Conservation (phyloP, 2,329 filamentous ascomycete genomes). For the Aspergillus neoniger region DNA sequence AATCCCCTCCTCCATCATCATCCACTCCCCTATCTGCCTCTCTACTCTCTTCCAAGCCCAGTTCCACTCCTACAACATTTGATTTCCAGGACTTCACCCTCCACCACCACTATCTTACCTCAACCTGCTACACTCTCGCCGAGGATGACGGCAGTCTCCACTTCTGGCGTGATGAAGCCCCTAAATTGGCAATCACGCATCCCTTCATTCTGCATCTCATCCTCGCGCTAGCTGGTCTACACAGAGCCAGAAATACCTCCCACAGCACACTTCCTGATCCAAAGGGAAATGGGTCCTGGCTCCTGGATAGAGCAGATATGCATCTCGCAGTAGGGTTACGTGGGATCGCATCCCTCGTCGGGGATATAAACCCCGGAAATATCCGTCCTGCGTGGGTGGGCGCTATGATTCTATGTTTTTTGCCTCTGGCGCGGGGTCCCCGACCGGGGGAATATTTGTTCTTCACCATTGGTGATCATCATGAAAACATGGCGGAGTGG, state of each 20-base stretch:
- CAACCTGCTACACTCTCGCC: background rate
- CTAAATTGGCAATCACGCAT: background rate
- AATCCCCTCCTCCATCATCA: background rate
- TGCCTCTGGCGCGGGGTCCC: background rate
- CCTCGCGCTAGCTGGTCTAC: background rate
- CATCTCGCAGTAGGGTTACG: background rate
- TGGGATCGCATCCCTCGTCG: background rate
- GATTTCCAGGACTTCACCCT: background rate
- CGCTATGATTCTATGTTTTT: background rate
- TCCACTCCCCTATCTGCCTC: background rate
- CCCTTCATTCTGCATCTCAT: background rate
- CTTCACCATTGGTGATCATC: background rate
- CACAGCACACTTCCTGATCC: background rate
- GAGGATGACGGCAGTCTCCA: background rate
- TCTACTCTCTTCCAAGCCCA: background rate
- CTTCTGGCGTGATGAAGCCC: background rate
- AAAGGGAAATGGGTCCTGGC: background rate
- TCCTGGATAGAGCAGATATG: background rate
- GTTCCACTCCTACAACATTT: background rate
- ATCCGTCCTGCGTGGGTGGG: background rate
- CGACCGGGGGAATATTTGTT: background rate
- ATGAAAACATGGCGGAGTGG: background rate
- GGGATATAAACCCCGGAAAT: background rate
- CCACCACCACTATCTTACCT: background rate
- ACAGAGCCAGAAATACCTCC: background rate